Evolutionary conservation across 1,139 yeast species (phyloP).

Genomic region (Candida sojae): DNA sequence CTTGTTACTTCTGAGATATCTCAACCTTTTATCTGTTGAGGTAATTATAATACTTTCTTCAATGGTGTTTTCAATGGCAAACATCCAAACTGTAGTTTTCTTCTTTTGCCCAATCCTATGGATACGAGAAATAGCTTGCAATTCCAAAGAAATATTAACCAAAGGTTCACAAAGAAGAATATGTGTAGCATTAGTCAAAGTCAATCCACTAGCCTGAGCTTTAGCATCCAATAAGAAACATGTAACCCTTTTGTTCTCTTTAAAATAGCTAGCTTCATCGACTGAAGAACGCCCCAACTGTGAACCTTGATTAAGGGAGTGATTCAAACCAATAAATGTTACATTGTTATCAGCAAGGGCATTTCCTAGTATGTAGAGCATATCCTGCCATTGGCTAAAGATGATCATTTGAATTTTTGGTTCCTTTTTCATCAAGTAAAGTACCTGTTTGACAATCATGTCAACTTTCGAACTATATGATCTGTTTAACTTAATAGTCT

Average conservation of each 20-base stretch:
- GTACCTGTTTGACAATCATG: constrained; percentile 70
- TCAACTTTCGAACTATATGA: constrained; percentile 86
- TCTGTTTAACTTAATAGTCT: constrained; percentile 39
- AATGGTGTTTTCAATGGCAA: constrained; percentile 80
- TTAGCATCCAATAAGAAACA: constrained; percentile 84
- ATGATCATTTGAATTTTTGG: constrained; percentile 76
- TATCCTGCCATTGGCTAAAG: constrained; percentile 86
- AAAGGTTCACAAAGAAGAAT: constrained; percentile 89
- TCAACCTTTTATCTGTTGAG: constrained; percentile 52
- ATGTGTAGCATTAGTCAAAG: constrained; percentile 88
- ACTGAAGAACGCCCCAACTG: constrained; percentile 1
- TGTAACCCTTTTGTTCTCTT: constrained; percentile 59
- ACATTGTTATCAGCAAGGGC: constrained; percentile 67
- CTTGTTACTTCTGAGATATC: constrained; percentile 25
- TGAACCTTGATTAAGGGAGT: constrained; percentile 34
- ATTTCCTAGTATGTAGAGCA: constrained; percentile 64
- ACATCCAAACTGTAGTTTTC: constrained; percentile 88
- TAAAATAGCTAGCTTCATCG: constrained; percentile 40
- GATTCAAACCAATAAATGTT: constrained; percentile 45
- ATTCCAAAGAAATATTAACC: constrained; percentile 81
- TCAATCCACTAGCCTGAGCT: constrained; percentile 87
- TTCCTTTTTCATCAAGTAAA: constrained; percentile 59
- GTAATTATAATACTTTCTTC: constrained; percentile 81
- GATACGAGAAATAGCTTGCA: constrained; percentile 89
- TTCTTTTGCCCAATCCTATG: constrained; percentile 88